Conservation (phyloP, 2,329 filamentous ascomycete genomes). For the Aureobasidium pullulans region DNA sequence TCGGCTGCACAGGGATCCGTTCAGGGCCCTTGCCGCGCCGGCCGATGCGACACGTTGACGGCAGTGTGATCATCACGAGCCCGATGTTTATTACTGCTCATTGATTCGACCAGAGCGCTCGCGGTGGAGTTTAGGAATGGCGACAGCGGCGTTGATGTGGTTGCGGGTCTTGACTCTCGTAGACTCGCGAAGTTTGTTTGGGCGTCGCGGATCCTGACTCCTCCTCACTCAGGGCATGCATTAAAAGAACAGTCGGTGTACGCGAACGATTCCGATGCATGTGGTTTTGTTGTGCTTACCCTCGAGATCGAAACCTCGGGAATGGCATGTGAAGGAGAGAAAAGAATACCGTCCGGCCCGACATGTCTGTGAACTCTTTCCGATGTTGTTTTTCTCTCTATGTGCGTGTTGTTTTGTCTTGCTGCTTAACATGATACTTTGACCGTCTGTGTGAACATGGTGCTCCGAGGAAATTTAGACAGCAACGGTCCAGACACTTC, state of each 20-base stretch:
- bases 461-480: neutral
- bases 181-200: neutral
- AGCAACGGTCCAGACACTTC: neutral
- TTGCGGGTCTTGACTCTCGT: neutral
- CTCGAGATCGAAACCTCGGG: no score
- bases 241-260: neutral
- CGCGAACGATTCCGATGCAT: neutral
- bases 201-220: neutral
- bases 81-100: no score
- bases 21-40: neutral
- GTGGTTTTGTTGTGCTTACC: no score
- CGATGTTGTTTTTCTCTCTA: no score
- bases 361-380: neutral
- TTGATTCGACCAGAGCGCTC: no score
- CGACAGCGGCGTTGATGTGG: neutral
- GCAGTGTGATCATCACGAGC: neutral
- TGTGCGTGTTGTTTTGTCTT: no score
- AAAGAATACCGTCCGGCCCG: neutral
- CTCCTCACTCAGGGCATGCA: no score
- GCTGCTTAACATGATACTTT: no score
- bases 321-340: no score
- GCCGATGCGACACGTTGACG: neutral
- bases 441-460: neutral
- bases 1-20: conserved; percentile 5
- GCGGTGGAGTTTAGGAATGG: neutral